Evolutionary conservation across 2,329 filamentous ascomycete species (phyloP), one percentile per base, ranked within the genome.

Genomic region (Penicillium sclerotigenum): DNA sequence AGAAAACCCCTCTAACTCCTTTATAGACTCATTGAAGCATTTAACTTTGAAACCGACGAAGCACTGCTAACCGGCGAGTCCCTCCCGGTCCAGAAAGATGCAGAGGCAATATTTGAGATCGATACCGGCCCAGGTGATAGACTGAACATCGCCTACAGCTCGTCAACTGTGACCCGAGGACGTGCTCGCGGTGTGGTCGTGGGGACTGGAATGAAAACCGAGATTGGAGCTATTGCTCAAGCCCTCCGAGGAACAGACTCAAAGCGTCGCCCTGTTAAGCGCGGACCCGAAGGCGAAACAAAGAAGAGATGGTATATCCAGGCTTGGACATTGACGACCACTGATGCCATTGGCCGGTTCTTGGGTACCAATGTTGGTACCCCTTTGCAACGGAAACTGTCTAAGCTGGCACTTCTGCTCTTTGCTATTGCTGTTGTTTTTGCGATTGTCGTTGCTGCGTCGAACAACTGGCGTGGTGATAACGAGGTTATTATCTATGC

Each of bases 31-130:
- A 73, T 83, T 45, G 81, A 83, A 67, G 75, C 81, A 47, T 84
- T 91, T 73, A 92, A 93, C 70, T 79, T 92, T 59, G 88, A 88
- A 59, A 88, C 87, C 57, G 90, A 95, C 60, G 84, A 86, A 67
- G 81, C 83, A 13, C 79, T 86, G 37, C 75, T 87, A 26, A 87
- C 84, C 7, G 84, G 84, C 49, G 84, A 87, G 71, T 83, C 84
- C 16, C 71, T 85, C 5, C 83, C 84, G 13, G 82, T 86, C 0
- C 78, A 76, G 64, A 82, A 87, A 73, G 77, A 81, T 51, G 71
- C 74, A 22, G 67, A 74, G 8, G 56, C 59, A 2, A 65, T 65
- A 8, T 84, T 84, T 59, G 72, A 76, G 5, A 67, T 71, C 2
- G 80, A 82, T 11, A 81, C 82, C 20, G 81, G 84, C 2, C 80